These are phyloP conservation scores for Pulveroboletus sp. DNA, from an alignment of 768 basidiomycete species.

Conservation along the genomic window DNA sequence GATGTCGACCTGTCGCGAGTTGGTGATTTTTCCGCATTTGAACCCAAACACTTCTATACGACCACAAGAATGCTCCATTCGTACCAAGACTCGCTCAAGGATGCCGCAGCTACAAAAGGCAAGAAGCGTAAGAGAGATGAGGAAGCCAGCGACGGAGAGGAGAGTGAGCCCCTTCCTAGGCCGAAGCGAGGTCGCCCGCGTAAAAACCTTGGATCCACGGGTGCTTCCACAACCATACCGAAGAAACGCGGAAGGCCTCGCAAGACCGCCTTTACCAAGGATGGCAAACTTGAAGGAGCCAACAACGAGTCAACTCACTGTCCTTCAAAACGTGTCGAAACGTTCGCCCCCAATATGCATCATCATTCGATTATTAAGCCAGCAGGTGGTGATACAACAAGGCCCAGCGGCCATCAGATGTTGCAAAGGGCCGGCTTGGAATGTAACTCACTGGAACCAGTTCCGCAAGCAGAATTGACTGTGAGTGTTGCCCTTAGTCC, in stretches of 20 bases:
- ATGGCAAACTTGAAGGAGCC: background rate
- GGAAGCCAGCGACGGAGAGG: conserved; percentile 12
- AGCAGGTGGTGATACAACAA: background rate
- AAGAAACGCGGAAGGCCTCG: conserved; percentile 38
- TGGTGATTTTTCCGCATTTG: conserved; percentile 52
- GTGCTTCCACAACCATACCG: conserved; percentile 13
- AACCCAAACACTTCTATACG: conserved; percentile 55
- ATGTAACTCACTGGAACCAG: background rate
- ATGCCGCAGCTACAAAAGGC: conserved; percentile 14
- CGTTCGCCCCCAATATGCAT: background rate
- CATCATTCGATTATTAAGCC: background rate
- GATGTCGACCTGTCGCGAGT: conserved; percentile 47
- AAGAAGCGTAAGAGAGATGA: conserved; percentile 36
- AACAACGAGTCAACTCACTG: background rate
- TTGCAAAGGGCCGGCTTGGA: background rate
- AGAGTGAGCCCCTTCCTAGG: conserved; percentile 19
- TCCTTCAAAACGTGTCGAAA: conserved; percentile 5
- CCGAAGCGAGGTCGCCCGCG: conserved; percentile 57
- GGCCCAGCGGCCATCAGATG: background rate
- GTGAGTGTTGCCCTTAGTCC: conserved; percentile 1
- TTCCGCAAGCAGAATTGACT: conserved; percentile 1
- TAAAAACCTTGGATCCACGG: conserved; percentile 31
- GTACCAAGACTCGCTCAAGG: conserved; percentile 53
- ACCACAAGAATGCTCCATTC: conserved; percentile 37
- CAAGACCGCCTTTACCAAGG: conserved; percentile 18